Conservation (phyloP, 371 early-diverging fungal species). For the Enteropsectra breve region DNA sequence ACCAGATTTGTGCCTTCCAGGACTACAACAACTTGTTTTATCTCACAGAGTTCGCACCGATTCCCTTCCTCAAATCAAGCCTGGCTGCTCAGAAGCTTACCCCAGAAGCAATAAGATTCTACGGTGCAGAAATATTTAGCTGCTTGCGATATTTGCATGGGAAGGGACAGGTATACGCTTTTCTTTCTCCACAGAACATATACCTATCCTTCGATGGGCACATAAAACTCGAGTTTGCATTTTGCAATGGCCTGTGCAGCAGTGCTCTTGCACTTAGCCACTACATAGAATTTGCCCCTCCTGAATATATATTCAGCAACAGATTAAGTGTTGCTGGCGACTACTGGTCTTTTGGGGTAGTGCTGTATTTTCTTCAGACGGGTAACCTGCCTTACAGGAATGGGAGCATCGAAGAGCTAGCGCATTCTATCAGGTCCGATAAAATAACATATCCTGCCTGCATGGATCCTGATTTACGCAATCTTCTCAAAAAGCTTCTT, state of each 20-base stretch:
- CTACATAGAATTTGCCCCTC: conserved; percentile 43
- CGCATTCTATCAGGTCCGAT: conserved; percentile 73
- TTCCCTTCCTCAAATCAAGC: conserved; percentile 25
- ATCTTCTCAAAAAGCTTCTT: conserved; percentile 73
- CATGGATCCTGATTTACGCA: conserved; percentile 75
- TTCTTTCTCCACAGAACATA: conserved; percentile 73
- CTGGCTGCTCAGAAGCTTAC: conserved; percentile 54
- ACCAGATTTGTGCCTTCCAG: conserved; percentile 48
- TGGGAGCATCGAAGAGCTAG: conserved; percentile 13
- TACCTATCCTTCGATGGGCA: conserved; percentile 45
- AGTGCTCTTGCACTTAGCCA: conserved; percentile 17
- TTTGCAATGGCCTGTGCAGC: conserved; percentile 37
- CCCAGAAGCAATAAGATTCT: conserved; percentile 78
- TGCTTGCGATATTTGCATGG: conserved; percentile 81
- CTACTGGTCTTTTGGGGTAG: conserved; percentile 53
- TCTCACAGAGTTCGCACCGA: conserved; percentile 38
- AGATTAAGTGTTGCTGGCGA: conserved; percentile 22
- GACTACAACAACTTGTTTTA: conserved; percentile 49
- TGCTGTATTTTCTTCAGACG: conserved; percentile 41
- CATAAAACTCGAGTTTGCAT: conserved; percentile 47
- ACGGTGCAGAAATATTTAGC: conserved; percentile 77
- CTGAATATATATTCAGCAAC: conserved; percentile 27
- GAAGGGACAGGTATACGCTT: conserved; percentile 79
- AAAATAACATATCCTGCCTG: conserved; percentile 73
- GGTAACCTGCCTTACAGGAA: conserved; percentile 48